Base-by-base conservation (phyloP, 2,329 filamentous ascomycete species). In the Ophiobolus disseminans region DNA sequence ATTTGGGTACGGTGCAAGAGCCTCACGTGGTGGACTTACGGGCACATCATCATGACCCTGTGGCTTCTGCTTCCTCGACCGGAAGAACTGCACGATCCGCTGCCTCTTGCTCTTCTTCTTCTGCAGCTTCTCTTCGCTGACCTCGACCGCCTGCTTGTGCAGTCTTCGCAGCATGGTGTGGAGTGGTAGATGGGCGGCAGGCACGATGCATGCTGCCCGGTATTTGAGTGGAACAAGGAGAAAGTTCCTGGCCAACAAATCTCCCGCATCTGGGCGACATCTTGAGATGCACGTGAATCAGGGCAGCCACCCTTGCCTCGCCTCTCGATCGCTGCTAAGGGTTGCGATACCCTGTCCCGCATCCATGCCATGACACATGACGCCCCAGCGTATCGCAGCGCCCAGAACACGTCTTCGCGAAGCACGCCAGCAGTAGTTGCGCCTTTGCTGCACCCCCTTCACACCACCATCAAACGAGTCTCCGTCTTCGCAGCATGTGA, bases 91-190 rank as follows among this genome's bases (percentile, higher is more conserved):
- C 13, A 58, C 40, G 30, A 72, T 53, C 31, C 58, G 46, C 54
- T 72, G 60, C 26, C 69, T 55, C 58, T 68, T 72, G 39, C 62
- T 66, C 45, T 53, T 57, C 57, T 61, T 66, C 45, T 52, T 56
- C 37, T 58, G 55, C n/a, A 55, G 47, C 40, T 63, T 66, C 37
- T 46, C 51, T 20, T 52, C 50, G 34, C 51, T 53, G 21, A 52
- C 55, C 37, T 64, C 53, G 42, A 48, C 51, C 45, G 59, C 47
- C 32, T 64, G 54, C 39, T 42, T 55, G 50, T 62, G 60, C 36
- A 64, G 50, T 50, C 57, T 63, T 56, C 62, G 61, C 52, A 73
- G 54, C 63, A 68, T 69, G 52, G 58, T 65, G 48, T 51, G 47
- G 54, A 37, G 49, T 35, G 43, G 38, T 40, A 38, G 52, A 42